Evolutionary conservation across 768 basidiomycete genomes (phyloP).

Genomic region (Gloeostereum incarnatum): DNA sequence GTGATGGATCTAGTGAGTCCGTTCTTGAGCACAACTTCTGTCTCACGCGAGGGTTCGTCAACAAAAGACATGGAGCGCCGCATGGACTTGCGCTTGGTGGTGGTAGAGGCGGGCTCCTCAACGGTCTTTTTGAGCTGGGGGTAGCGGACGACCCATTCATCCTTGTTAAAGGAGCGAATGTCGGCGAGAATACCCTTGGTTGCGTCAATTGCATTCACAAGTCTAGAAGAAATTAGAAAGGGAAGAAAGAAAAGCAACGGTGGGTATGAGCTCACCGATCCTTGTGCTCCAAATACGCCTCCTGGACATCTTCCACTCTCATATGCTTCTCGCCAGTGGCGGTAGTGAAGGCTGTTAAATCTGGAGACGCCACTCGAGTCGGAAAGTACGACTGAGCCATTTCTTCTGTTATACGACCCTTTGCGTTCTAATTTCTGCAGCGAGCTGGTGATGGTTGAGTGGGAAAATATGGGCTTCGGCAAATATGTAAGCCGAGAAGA

Average conservation of each 20-base stretch:
- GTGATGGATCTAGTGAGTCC: slow-evolving; percentile 53
- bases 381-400: slow-evolving; percentile 37
- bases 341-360: slow-evolving; percentile 13
- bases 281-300: slow-evolving; percentile 66
- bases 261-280: slow-evolving; percentile 44
- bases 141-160: slow-evolving; percentile 85
- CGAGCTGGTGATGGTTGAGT: too few species aligned
- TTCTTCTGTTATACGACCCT: too few species aligned
- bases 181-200: slow-evolving; percentile 62
- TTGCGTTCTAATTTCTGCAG: too few species aligned
- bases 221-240: slow-evolving; percentile 25
- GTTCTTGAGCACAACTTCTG: slow-evolving; percentile 52
- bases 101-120: slow-evolving; percentile 16
- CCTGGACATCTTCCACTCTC: slow-evolving; percentile 66
- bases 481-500: too few species aligned
- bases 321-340: slow-evolving; percentile 29
- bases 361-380: slow-evolving; percentile 23
- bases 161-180: slow-evolving; percentile 73
- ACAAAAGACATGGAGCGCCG: slow-evolving; percentile 77
- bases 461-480: too few species aligned
- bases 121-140: slow-evolving; percentile 56
- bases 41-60: slow-evolving; percentile 65
- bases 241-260: neutral
- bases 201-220: slow-evolving; percentile 69
- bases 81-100: slow-evolving; percentile 27